These are phyloP conservation scores for Ceratocystis cacaofunesta DNA, from an alignment of 2,329 filamentous ascomycete species.

Conservation along the genomic window DNA sequence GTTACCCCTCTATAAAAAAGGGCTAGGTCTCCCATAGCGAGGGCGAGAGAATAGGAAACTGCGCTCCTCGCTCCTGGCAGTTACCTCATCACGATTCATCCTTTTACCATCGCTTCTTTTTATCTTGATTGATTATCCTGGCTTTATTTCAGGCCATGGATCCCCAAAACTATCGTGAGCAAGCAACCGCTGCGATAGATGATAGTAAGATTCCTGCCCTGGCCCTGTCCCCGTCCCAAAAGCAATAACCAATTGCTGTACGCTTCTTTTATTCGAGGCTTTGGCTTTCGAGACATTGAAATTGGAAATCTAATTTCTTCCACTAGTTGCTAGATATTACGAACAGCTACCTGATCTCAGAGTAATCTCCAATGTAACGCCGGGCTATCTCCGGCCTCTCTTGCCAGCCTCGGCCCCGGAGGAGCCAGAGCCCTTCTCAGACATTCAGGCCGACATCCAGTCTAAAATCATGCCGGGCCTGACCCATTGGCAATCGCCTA, in stretches of 20 bases:
- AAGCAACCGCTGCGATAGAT: conserved; percentile 64
- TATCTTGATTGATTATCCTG: neutral
- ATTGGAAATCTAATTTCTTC: conserved; percentile 8
- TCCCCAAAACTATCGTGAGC: conserved; percentile 58
- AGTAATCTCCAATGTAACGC: conserved; percentile 63
- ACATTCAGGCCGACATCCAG: conserved; percentile 73
- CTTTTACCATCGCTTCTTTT: neutral
- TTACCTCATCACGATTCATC: neutral
- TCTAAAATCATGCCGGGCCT: conserved; percentile 78
- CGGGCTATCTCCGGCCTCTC: conserved; percentile 71
- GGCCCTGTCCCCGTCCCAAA: conserved; percentile 2
- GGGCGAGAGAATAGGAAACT: neutral
- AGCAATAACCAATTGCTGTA: neutral
- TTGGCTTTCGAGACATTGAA: too few relatives aligned
- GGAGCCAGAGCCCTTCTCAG: conserved; percentile 56
- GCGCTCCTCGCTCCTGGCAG: neutral
- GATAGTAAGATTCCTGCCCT: conserved; percentile 47
- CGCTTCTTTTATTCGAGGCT: too few relatives aligned
- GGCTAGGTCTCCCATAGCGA: neutral
- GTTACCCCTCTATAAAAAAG: neutral
- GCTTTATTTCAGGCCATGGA: conserved; percentile 43
- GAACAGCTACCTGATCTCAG: conserved; percentile 53
- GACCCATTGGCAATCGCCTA: conserved; percentile 87
- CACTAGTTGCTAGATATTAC: conserved; percentile 67
- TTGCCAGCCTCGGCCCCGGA: conserved; percentile 53